A percentile compares a stretch with the other conserved stretches of the same genome.
Evolutionary conservation across 768 basidiomycete species (phyloP).

Genomic region (Russula abietina): DNA sequence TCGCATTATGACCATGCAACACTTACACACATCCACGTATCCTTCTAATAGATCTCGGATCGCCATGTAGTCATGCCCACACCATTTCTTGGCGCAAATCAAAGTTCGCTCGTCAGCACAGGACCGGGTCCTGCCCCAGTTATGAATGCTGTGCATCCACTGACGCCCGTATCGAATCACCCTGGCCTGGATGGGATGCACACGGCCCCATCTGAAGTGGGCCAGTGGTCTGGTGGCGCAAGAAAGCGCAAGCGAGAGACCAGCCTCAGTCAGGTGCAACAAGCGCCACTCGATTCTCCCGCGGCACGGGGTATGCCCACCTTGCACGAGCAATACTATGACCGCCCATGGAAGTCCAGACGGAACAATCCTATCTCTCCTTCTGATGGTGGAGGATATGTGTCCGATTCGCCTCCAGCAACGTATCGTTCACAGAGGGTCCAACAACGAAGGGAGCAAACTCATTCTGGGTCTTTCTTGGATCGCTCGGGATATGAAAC

Average conservation of each 20-base stretch:
- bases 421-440: not conserved
- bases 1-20: not conserved
- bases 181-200: conserved; percentile 3
- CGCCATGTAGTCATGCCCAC: not conserved
- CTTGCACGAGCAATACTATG: not conserved
- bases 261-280: not conserved
- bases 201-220: not conserved
- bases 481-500: conserved; percentile 13
- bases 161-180: conserved; percentile 13
- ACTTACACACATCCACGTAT: not conserved
- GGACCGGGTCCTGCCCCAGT: not conserved
- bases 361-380: not conserved
- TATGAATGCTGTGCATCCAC: conserved; percentile 2
- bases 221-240: not conserved
- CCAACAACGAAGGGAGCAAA: not conserved
- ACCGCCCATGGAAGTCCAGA: conserved; percentile 10
- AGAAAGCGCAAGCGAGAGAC: conserved; percentile 18
- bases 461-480: not conserved
- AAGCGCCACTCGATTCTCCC: not conserved
- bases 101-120: not conserved
- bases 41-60: conserved; percentile 7
- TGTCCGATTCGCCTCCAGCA: conserved; percentile 8
- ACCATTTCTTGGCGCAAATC: not conserved
- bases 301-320: not conserved
- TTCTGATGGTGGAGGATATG: conserved; percentile 4